A percentile compares a stretch with the other conserved stretches of the same genome.
Evolutionary conservation across 75 land plant species (phyloP).

Genomic region (Azolla pinnata): DNA sequence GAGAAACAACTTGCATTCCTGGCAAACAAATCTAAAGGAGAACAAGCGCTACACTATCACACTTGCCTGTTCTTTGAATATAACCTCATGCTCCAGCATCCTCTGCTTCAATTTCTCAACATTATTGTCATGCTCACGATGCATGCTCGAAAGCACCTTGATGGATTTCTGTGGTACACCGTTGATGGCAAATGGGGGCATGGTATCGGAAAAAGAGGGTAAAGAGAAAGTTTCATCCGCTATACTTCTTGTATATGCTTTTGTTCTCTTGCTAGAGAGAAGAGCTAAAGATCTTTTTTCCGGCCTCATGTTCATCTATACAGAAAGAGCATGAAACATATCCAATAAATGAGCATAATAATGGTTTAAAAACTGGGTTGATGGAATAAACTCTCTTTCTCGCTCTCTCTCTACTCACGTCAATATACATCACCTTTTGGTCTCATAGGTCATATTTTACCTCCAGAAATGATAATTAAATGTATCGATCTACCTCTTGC

Average conservation of each 20-base stretch:
- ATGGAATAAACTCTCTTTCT: too few relatives aligned
- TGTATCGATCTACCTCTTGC: too few relatives aligned
- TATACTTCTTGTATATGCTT: background rate
- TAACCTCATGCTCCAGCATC: slow-evolving; percentile 60
- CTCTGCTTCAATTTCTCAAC: slow-evolving; percentile 49
- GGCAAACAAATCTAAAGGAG: background rate
- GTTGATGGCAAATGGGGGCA: background rate
- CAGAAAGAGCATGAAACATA: too few relatives aligned
- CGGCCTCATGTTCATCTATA: background rate
- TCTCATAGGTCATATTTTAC: too few relatives aligned
- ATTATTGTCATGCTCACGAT: slow-evolving; percentile 28
- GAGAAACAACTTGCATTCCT: background rate
- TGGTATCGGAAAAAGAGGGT: background rate
- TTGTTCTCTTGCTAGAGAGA: slow-evolving; percentile 1
- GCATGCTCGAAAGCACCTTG: slow-evolving; percentile 7
- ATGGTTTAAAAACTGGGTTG: too few relatives aligned
- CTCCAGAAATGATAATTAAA: too few relatives aligned
- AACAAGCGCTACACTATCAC: background rate
- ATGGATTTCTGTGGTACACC: background rate
- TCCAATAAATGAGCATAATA: too few relatives aligned
- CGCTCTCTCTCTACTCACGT: too few relatives aligned
- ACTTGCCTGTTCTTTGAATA: slow-evolving; percentile 58
- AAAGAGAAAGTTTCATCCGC: background rate
- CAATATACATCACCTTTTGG: too few relatives aligned
- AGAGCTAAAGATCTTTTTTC: background rate